Base-by-base conservation (phyloP, 2,329 filamentous ascomycete species). In the Dothideomycetidae sp. region DNA sequence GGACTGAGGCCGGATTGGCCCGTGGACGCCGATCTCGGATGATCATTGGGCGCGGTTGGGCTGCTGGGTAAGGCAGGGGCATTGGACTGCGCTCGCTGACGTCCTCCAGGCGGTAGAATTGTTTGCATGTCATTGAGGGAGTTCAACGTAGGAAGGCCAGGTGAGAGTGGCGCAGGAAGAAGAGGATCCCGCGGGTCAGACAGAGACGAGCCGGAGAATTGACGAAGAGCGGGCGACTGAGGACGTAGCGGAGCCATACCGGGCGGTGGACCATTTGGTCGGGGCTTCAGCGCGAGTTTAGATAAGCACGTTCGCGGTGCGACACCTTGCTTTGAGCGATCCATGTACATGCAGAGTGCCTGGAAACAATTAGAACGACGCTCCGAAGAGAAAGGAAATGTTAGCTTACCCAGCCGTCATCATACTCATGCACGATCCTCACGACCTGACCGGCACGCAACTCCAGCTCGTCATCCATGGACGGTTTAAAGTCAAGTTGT, bases 281-380 rank as follows among this genome's bases (percentile, higher is more conserved):
- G 79, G 32, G 86, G 83, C 66, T 92, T 94, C 44, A 96, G 81
- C 12, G 88, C 84, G 34, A 85, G 78, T 41, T 84, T 81, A 10
- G 90, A 96, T 34, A 98, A 70, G 62, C 90, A 98, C 26, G 86
- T 93, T 48, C 90, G 76, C 10, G 90, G 90, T 40, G 81, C 83
- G 36, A 96, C 90, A 65, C 90, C 90, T 64, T 96, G 86, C 50
- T 81, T 71, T 43, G 84, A 86, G 46, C 85, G 80, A 59, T 96
- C 86, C 50, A 96, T 77, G 46, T 79, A 80, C 48, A 85, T 81
- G 59, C 85, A 94, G 39, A 96, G 81, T 53, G 86, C 83, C 82
- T 86, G 46, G 4, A 36, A 42, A 14, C 32, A 41, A 42, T 55
- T 48, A 53, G 49, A 37, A 29, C 17, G 12, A 7, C n/a, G 15